These are phyloP conservation scores for Posidonia oceanica DNA, from an alignment of 116 monocot species.

Conservation along the genomic window DNA sequence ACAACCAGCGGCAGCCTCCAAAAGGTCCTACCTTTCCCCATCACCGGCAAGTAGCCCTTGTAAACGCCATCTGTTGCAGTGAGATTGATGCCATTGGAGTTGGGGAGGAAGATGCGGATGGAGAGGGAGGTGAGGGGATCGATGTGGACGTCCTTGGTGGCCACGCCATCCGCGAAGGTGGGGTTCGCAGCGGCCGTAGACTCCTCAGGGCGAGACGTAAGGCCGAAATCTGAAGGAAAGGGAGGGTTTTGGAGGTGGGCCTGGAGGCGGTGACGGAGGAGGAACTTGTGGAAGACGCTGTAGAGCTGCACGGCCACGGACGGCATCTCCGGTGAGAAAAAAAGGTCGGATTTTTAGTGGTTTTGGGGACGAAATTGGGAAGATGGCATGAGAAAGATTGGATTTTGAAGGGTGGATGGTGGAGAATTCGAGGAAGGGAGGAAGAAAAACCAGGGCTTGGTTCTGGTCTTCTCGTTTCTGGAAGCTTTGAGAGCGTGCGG, in stretches of 20 bases:
- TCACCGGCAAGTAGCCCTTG: conserved; percentile 31
- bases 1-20: conserved; percentile 37
- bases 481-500: too few relatives aligned
- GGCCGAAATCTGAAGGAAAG: conserved; percentile 15
- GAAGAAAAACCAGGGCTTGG: too few relatives aligned
- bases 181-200: conserved; percentile 37
- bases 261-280: conserved; percentile 68
- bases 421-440: too few relatives aligned
- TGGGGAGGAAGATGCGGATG: conserved; percentile 64
- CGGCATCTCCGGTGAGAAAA: conserved; percentile 34
- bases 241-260: not conserved
- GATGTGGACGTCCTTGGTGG: conserved; percentile 76
- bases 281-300: conserved; percentile 87
- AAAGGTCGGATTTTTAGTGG: too few relatives aligned
- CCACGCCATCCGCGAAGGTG: conserved; percentile 56
- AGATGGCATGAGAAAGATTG: too few relatives aligned
- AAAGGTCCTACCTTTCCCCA: not conserved
- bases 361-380: too few relatives aligned
- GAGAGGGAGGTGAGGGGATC: conserved; percentile 64
- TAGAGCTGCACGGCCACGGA: conserved; percentile 82
- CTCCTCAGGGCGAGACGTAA: conserved; percentile 36
- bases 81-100: conserved; percentile 7
- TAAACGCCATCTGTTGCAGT: conserved; percentile 9
- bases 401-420: too few relatives aligned
- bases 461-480: too few relatives aligned